phyloP scores from a whole-genome alignment of 306 rosid genomes.

The Begonia masoniana region DNA sequence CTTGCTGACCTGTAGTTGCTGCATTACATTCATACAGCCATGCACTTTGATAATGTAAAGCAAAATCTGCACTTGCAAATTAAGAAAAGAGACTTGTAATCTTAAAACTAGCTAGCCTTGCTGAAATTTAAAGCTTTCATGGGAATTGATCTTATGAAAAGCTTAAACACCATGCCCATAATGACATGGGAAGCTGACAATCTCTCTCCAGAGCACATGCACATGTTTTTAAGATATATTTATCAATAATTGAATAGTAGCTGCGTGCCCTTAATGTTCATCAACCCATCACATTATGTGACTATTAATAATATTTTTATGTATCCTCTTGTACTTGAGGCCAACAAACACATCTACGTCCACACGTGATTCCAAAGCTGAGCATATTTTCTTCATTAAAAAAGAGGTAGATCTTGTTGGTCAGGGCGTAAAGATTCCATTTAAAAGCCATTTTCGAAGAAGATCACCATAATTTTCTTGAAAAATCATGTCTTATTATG shows the following conservation, averaged over 20 bases:
- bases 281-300: constrained; percentile 4
- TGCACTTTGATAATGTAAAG: no score
- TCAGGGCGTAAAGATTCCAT: not conserved
- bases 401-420: not conserved
- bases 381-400: constrained; percentile 18
- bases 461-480: constrained; percentile 33
- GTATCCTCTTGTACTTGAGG: constrained; percentile 23
- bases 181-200: no score
- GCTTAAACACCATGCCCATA: no score
- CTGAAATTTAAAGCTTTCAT: no score
- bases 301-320: constrained; percentile 1
- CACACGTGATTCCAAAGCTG: constrained; percentile 22
- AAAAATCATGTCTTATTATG: constrained; percentile 25
- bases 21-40: no score
- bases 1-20: no score
- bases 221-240: no score
- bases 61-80: no score
- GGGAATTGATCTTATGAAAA: no score
- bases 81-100: no score
- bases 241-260: constrained; percentile 19
- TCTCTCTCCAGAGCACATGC: no score
- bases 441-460: not conserved
- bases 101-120: no score
- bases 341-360: constrained; percentile 30
- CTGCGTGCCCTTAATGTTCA: constrained; percentile 54